These are phyloP conservation scores for Aspergillus pseudoterreus DNA, from an alignment of 2,329 filamentous ascomycete genomes.

Conservation along the genomic window DNA sequence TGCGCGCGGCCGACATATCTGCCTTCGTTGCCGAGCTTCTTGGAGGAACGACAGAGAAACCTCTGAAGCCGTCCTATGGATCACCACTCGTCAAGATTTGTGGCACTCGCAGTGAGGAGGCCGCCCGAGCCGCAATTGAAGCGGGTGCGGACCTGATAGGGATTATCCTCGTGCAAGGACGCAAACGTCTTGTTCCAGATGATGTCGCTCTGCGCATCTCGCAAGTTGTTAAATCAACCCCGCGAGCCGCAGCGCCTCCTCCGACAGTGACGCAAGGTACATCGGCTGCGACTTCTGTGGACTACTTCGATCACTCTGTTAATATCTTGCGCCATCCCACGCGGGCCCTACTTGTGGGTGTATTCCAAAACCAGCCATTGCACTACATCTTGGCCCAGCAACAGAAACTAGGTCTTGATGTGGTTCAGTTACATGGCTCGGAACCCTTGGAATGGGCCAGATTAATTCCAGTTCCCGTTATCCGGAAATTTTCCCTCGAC, in stretches of 20 bases:
- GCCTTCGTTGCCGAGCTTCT: conserved; percentile 82
- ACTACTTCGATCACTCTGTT: conserved; percentile 67
- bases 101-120: conserved; percentile 79
- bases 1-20: conserved; percentile 80
- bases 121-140: conserved; percentile 73
- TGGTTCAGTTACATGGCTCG: conserved; percentile 88
- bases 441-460: conserved; percentile 90
- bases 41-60: conserved; percentile 45
- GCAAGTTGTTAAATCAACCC: conserved; percentile 61
- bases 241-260: conserved; percentile 21
- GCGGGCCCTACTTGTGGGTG: conserved; percentile 79
- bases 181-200: conserved; percentile 73
- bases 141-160: conserved; percentile 89
- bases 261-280: conserved; percentile 13
- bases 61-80: conserved; percentile 16
- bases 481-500: conserved; percentile 76
- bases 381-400: conserved; percentile 77
- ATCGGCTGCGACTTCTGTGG: conserved; percentile 36
- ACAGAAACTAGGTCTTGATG: conserved; percentile 70
- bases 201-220: conserved; percentile 80
- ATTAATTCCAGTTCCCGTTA: conserved; percentile 86
- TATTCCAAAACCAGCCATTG: conserved; percentile 89
- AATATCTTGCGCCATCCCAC: conserved; percentile 47
- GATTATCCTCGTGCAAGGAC: conserved; percentile 81
- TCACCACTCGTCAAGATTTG: conserved; percentile 86